Base-by-base conservation (phyloP, 2,329 filamentous ascomycete species). In the Exophiala dermatitidis region DNA sequence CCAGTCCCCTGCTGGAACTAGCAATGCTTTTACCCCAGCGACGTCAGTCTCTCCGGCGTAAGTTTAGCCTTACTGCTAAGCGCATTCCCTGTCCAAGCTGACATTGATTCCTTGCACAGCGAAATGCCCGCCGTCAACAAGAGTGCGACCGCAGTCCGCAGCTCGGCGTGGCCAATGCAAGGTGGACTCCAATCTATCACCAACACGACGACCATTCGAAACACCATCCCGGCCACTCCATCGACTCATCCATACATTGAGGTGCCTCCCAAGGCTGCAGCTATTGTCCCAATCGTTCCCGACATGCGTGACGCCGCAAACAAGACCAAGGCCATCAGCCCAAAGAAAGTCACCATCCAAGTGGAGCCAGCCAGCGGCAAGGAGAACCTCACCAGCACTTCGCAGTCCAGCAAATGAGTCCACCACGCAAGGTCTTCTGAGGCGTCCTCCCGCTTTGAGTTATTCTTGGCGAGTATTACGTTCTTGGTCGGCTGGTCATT, bases 31-130 rank as follows among this genome's bases (percentile, higher is more conserved):
- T 70, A 75, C 73, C 53, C 73, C 73, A 26, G 73, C 72, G 51
- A 74, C 72, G 48, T 74, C 73, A 10, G 72, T 75, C 51, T 74
- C 73, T 48, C 72, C 73, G 58, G 69, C 71, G 73, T 75, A 70
- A 65, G 72, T 69, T 46, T 52, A 50, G 36, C 37, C 43, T 42
- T 51, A 36, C 48, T 46, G 50, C 33, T 38, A 42, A 33, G 3
- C 29, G 32, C 46, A 7, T 31, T 48, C 9, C 3, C 26, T 29
- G 3, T 19, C 12, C 38, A 26, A 44, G 37, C 67, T 73, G 56
- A 74, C 61, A 41, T 55, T 30, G 33, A 30, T 50, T 59, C 34
- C 42, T 43, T 19, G 19, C 19, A 8, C 48, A 64, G 60, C 59
- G 73, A 72, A 47, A 68, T 68, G 54, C 67, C 67, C 8, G 57